Conservation (phyloP, 148 eudicot species). For the Diospyros lotus region DNA sequence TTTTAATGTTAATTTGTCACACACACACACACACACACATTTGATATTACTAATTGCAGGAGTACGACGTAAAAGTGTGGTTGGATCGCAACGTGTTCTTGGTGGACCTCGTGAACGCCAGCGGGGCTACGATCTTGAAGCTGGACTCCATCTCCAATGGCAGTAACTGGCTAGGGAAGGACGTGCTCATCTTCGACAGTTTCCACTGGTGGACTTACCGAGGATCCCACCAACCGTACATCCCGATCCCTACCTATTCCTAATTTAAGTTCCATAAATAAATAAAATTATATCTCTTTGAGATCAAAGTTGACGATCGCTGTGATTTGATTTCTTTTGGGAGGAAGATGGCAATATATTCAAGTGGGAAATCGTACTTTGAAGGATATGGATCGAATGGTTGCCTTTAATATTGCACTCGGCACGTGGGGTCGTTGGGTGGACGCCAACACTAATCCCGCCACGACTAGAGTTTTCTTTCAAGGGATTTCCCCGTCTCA, state of each 20-base stretch:
- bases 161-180: slow-evolving; percentile 35
- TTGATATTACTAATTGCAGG: neutral
- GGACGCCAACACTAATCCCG: slow-evolving; percentile 51
- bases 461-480: slow-evolving; percentile 59
- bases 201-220: slow-evolving; percentile 66
- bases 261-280: neutral
- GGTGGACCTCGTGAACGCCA: slow-evolving; percentile 22
- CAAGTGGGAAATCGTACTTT: slow-evolving; percentile 31
- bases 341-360: slow-evolving; percentile 74
- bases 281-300: neutral
- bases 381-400: slow-evolving; percentile 69
- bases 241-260: neutral
- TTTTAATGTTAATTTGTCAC: too few species aligned
- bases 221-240: neutral
- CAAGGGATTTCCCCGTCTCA: slow-evolving; percentile 92
- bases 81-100: slow-evolving; percentile 38
- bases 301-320: neutral
- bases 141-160: slow-evolving; percentile 36
- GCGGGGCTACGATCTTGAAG: slow-evolving; percentile 28
- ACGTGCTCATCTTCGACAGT: slow-evolving; percentile 46
- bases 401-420: slow-evolving; percentile 65
- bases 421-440: slow-evolving; percentile 86
- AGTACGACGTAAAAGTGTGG: slow-evolving; percentile 2
- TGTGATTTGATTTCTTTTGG: neutral
- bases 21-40: too few species aligned